These are phyloP conservation scores for Rhodotorula sp. DNA, from an alignment of 1,284 basidiomycete species.

Conservation along the genomic window DNA sequence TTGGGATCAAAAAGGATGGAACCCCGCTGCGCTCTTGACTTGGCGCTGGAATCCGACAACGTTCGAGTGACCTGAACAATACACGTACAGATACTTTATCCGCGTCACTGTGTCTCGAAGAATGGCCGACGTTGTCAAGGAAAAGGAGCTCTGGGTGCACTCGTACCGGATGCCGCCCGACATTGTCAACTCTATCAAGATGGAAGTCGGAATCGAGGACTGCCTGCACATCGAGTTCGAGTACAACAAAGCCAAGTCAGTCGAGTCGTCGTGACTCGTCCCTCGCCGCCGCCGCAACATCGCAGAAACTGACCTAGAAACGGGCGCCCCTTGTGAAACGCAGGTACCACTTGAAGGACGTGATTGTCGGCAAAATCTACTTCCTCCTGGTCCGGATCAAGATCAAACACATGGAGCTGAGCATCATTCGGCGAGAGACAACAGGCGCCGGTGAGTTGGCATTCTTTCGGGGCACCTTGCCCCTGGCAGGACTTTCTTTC, in stretches of 20 bases:
- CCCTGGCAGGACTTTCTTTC: conserved; percentile 6
- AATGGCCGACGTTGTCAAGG: conserved; percentile 88
- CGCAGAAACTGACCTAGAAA: no score
- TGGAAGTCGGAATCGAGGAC: conserved; percentile 99
- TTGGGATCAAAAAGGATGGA: neutral
- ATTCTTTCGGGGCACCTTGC: neutral
- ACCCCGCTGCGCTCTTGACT: neutral
- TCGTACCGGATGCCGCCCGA: conserved; percentile 98
- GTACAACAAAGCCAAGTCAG: conserved; percentile 98
- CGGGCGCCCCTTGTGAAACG: no score
- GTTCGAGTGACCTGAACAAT: no score
- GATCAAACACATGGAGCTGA: conserved; percentile 99
- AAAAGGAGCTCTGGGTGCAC: conserved; percentile 95
- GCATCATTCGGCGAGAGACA: conserved; percentile 94
- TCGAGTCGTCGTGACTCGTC: conserved; percentile 18
- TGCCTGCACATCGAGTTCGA: conserved; percentile 99
- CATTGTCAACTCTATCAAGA: conserved; percentile 95
- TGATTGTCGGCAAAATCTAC: conserved; percentile 99
- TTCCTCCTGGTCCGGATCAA: conserved; percentile 98
- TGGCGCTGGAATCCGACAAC: no score
- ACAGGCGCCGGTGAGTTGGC: conserved; percentile 68
- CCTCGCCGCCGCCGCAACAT: neutral
- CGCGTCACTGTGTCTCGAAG: conserved; percentile 84
- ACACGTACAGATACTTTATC: conserved; percentile 73
- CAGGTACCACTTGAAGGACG: conserved; percentile 97